Base-by-base conservation (phyloP, 2,329 filamentous ascomycete genomes). In the Sclerotinia trifoliorum region DNA sequence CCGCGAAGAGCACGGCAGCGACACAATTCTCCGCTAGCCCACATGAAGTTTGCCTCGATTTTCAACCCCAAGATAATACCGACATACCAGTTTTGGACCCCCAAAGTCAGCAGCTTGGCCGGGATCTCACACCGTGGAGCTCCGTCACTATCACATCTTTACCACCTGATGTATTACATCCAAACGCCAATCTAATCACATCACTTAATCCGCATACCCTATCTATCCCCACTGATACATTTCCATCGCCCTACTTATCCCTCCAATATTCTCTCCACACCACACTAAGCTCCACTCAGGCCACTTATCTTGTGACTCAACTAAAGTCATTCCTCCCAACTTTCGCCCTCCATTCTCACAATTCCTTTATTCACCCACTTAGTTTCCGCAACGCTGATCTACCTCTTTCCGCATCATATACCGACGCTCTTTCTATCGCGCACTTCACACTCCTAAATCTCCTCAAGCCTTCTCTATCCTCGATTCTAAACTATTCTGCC, bases 331-430 rank as follows among this genome's bases (percentile, higher is more conserved):
- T 66, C 26, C 54, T 74, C 26, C 21, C 57, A 24, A 39, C 63
- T 5, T 46, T 73, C 5, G 68, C 70, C 11, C 32, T 54, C 1
- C 66, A 72, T 56, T 68, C 68, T 8, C 65, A 69, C 32, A 68
- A 73, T 21, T 67, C 66, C 3, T 74, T 74, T n/a, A 74, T 75
- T 19, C 72, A 74, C 24, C 69, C 65, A 15, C 26, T 52, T 10
- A 64, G 69, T 7, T 72, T 71, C 42, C 51, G 66, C n/a, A 42
- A 42, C 4, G 32, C 46, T n/a, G 42, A 54, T 24, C 19, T 13
- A 5, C 42, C 17, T 3, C 60, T 70, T 8, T 72, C 73, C 5
- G 39, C 60, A 17, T 17, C 46, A 19, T 74, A 73, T 32, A 70
- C 73, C 21, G 73, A 74, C 44, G 55, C 68, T 11, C 54, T 74